Evolutionary conservation across 2,329 filamentous ascomycete species (phyloP).

Genomic region (Parastagonospora avenae): DNA sequence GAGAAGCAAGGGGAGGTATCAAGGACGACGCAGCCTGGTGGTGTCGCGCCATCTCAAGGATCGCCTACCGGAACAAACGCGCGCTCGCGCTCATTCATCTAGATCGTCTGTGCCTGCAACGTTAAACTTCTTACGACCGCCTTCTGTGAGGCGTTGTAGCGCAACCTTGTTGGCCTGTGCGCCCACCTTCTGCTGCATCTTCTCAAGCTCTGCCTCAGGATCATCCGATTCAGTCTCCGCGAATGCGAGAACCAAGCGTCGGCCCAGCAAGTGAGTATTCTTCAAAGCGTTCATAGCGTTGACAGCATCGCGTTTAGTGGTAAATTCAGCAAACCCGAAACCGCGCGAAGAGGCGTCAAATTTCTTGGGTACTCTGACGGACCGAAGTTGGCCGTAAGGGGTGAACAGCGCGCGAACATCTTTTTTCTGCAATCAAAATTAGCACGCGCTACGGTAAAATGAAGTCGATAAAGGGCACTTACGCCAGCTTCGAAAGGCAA

Average conservation of each 20-base stretch:
- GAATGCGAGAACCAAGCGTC: conserved; percentile 88
- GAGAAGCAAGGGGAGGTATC: conserved; percentile 40
- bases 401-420: conserved; percentile 85
- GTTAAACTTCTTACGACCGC: conserved; percentile 85
- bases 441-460: conserved; percentile 15
- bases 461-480: conserved; percentile 16
- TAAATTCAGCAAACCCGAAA: conserved; percentile 96
- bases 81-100: conserved; percentile 45
- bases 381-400: conserved; percentile 88
- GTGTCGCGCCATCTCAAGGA: conserved; percentile 36
- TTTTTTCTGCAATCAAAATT: conserved; percentile 66
- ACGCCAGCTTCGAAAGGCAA: conserved; percentile 82
- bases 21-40: conserved; percentile 28
- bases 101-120: conserved; percentile 71
- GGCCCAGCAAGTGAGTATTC: conserved; percentile 91
- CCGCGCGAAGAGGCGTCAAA: conserved; percentile 87
- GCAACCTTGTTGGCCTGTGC: conserved; percentile 89
- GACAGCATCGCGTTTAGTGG: conserved; percentile 84
- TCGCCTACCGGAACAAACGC: conserved; percentile 35
- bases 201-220: conserved; percentile 92
- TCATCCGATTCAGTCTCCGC: conserved; percentile 87
- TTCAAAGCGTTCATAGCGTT: conserved; percentile 90
- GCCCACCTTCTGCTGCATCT: conserved; percentile 95
- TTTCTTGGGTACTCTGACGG: conserved; percentile 93
- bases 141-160: conserved; percentile 83